Conservation (phyloP, 257 asterid genomes). For the Plectranthus barbatus region DNA sequence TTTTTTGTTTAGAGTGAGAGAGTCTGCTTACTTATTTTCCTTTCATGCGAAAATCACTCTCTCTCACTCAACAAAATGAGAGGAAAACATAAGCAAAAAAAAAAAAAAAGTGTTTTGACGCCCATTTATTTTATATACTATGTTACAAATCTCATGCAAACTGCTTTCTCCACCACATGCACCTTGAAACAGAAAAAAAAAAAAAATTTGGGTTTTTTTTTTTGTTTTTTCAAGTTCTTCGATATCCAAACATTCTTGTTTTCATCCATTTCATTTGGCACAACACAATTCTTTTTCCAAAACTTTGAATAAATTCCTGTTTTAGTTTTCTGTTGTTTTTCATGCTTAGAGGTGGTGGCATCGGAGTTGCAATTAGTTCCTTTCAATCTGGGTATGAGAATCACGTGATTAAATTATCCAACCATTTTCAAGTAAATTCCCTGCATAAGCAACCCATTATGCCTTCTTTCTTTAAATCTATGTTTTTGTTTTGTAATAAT, state of each 20-base stretch:
- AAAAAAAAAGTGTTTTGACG: neutral
- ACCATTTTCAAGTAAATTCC: neutral
- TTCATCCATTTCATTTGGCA: neutral
- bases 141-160: neutral
- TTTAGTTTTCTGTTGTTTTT: neutral
- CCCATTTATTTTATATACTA: neutral
- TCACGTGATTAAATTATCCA: neutral
- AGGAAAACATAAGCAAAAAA: neutral
- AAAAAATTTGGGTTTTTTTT: neutral
- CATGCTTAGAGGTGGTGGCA: too few relatives aligned
- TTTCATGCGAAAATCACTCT: slow-evolving; percentile 37
- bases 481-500: neutral
- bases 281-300: neutral
- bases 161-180: slow-evolving; percentile 11
- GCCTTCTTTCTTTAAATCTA: too few relatives aligned
- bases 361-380: slow-evolving; percentile 6
- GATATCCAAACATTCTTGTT: neutral
- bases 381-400: neutral
- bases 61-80: slow-evolving; percentile 16
- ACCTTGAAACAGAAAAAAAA: neutral
- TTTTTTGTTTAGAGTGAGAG: neutral
- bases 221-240: neutral
- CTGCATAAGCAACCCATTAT: too few relatives aligned
- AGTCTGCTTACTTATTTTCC: neutral
- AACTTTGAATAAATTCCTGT: neutral